These are phyloP conservation scores for Aspergillus jensenii DNA, from an alignment of 2,329 filamentous ascomycete genomes.

Conservation along the genomic window DNA sequence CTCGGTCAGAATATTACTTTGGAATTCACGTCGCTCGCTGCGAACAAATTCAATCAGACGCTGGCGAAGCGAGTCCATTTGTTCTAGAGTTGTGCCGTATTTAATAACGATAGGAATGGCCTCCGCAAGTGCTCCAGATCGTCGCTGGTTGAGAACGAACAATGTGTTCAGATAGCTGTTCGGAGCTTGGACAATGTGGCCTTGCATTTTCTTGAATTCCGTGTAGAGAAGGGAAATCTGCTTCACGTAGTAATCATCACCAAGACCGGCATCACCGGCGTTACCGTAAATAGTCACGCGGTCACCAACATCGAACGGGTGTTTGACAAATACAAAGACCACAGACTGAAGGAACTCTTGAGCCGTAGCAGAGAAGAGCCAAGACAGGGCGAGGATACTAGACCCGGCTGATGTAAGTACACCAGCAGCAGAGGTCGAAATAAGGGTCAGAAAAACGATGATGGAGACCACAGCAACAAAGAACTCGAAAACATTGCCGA, in stretches of 20 bases:
- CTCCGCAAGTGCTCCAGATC: conserved; percentile 84
- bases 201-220: conserved; percentile 98
- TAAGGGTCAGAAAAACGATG: conserved; percentile 83
- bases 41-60: conserved; percentile 80
- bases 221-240: conserved; percentile 92
- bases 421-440: conserved; percentile 85
- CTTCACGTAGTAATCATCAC: conserved; percentile 95
- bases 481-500: conserved; percentile 86
- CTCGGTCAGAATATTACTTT: conserved; percentile 82
- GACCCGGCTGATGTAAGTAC: conserved; percentile 89
- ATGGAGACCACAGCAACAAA: conserved; percentile 78
- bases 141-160: conserved; percentile 92
- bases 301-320: conserved; percentile 95
- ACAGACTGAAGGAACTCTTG: conserved; percentile 93
- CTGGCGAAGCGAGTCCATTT: conserved; percentile 78
- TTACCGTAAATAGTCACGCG: conserved; percentile 90
- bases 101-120: conserved; percentile 80
- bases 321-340: conserved; percentile 95
- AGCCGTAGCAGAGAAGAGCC: conserved; percentile 88
- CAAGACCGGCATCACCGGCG: conserved; percentile 72
- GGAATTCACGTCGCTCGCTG: conserved; percentile 85
- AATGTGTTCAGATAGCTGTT: conserved; percentile 91
- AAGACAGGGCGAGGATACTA: conserved; percentile 82
- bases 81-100: conserved; percentile 79
- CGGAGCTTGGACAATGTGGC: conserved; percentile 91